Base-by-base conservation (phyloP, 164 flowering plant genomes). In the Berberis thunbergii region DNA sequence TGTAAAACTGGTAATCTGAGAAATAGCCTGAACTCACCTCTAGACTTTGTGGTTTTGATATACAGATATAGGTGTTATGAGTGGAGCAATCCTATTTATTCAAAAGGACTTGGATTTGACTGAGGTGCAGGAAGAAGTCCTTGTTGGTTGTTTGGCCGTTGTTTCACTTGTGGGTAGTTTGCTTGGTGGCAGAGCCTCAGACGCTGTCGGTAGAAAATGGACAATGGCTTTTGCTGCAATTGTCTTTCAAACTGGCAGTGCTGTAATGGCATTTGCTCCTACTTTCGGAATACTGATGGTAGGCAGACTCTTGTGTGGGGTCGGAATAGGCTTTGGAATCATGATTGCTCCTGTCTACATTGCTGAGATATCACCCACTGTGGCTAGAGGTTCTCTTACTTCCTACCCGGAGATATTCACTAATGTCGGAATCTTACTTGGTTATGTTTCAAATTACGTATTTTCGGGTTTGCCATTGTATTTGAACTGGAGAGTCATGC, bases 31-130 rank as follows among this genome's bases (percentile, higher is more conserved):
- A 26, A 26, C 26, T 26, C 26, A 26, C 26, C 26, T 26, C 26
- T 26, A 26, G 26, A 26, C 26, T 26, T 26, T 26, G 26, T 0
- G 26, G 26, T 26, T 26, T 26, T 26, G 26, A 26, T 26, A 26
- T 64, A 39, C 72, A 79, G 80, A 79, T 72, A 73, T 76, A 39
- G 82, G 78, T 39, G 82, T 79, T 3, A 79, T 79, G 82, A 26
- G 26, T 26, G 26, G 26, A 26, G 26, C 26, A 26, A 26, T 26
- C 26, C 26, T 26, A 26, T 26, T 76, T 43, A 76, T 78, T 55
- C 70, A 71, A 48, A 73, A 78, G 49, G 79, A 78, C 55, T 48
- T 78, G 1, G 69, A 73, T 7, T 70, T 79, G 11, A 67, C 78
- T 11, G 75, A 74, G 55, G 74, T 76, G 39, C 69, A 79, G 64